These are phyloP conservation scores for Ogataea ramenticola DNA, from an alignment of 805 yeast species.

Conservation along the genomic window DNA sequence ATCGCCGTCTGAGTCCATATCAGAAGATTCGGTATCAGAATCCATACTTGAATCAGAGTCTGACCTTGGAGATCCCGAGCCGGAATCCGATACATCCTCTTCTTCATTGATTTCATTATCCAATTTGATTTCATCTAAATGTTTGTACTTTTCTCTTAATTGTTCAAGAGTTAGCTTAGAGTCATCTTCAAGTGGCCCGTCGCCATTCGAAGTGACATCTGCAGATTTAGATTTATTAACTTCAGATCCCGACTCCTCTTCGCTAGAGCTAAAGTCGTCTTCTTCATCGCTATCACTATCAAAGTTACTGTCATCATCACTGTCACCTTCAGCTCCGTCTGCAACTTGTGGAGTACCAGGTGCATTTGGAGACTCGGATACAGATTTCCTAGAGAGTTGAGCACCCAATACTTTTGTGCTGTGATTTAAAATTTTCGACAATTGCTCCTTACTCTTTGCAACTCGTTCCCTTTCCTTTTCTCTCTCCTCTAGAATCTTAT, in stretches of 20 bases:
- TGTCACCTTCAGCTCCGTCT: conserved; percentile 14
- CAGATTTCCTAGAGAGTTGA: conserved; percentile 45
- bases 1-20: conserved; percentile 8
- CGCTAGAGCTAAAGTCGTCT: conserved; percentile 11
- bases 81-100: background rate
- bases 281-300: conserved; percentile 19
- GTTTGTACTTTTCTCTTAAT: conserved; percentile 48
- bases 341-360: conserved; percentile 9
- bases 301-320: conserved; percentile 12
- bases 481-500: conserved; percentile 61
- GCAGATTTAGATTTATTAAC: conserved; percentile 3
- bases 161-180: conserved; percentile 47
- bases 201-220: conserved; percentile 5
- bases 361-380: conserved; percentile 1
- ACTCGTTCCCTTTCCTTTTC: conserved; percentile 76
- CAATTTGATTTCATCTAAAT: conserved; percentile 22
- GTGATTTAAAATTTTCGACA: conserved; percentile 82
- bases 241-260: conserved; percentile 6
- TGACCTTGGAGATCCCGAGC: background rate
- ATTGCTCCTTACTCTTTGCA: conserved; percentile 76
- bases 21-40: background rate
- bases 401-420: conserved; percentile 88
- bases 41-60: background rate
- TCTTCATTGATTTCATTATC: conserved; percentile 7
- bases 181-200: conserved; percentile 30